Percentiles rank a stretch among this genome's conserved stretches.
phyloP scores from a whole-genome alignment of 768 basidiomycete species.

The Candolleomyces eurysporus region DNA sequence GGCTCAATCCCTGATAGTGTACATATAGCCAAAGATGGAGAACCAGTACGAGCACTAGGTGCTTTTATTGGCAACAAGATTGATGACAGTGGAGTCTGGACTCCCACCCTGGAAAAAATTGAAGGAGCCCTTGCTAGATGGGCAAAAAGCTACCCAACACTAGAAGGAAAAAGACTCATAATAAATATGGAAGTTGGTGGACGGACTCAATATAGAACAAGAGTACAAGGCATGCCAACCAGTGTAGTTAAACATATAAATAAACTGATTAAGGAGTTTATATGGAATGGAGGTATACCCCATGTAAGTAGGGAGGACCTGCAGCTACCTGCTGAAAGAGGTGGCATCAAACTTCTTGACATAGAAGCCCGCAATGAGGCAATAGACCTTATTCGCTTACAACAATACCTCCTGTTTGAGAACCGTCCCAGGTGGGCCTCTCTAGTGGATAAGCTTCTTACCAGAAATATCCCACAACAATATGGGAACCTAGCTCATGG shows the following conservation, averaged over 20 bases:
- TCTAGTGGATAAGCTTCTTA: conserved; percentile 4
- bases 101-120: conserved; percentile 10
- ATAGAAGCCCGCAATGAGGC: conserved; percentile 21
- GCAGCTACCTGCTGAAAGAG: not conserved
- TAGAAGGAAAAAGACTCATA: conserved; percentile 17
- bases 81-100: not conserved
- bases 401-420: conserved; percentile 16
- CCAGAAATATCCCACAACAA: not conserved
- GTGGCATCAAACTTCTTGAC: conserved; percentile 19
- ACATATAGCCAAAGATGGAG: conserved; percentile 2
- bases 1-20: not conserved
- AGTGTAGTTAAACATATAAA: conserved; percentile 15
- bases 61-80: not conserved
- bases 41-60: not conserved
- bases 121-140: conserved; percentile 18
- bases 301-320: conserved; percentile 8
- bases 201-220: conserved; percentile 21
- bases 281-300: conserved; percentile 17
- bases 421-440: conserved; percentile 15
- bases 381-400: conserved; percentile 18
- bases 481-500: not conserved
- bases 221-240: conserved; percentile 28
- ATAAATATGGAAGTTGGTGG: conserved; percentile 20
- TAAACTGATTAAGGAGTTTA: conserved; percentile 17
- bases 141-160: conserved; percentile 21